Base-by-base conservation (phyloP, 306 rosid species). In the Pterocarpus santalinus region DNA sequence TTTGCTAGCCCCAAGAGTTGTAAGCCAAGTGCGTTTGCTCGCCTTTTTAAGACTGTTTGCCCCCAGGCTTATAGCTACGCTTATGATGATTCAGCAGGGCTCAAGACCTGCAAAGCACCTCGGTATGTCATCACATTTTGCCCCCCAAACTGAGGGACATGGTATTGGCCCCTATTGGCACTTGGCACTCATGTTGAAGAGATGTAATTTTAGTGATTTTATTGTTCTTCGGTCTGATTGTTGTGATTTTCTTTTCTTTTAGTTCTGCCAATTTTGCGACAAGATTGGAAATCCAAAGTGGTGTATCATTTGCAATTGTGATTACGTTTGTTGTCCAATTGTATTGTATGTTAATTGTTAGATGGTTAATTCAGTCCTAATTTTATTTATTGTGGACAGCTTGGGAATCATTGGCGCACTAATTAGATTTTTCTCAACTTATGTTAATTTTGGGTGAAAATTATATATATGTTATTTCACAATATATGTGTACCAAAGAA, bases 31-130 rank as follows among this genome's bases (percentile, higher is more conserved):
- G 80, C 72, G 12, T 91, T 88, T 83, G 80, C 85, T 28, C 86
- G 72, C 62, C 58, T 90, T 32, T 93, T 91, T 28, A 90, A 90
- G 90, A 86, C 89, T 17, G 22, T 84, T 41, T 90, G 97, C 51
- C 92, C 92, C 4, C 56, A 73, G 16, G 92, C 98, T 72, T 94
- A 89, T 77, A 88, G 90, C 36, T 91, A 86, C 41, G 90, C 97
- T 56, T 90, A 62, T 71, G 98, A 90, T 86, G 91, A 94, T 38
- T 75, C 84, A 0, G 15, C 92, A 0, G 91, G 82, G 72, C 92
- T 92, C 4, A 87, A 90, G 80, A 81, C 66, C 32, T 94, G 94
- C 73, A 87, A 53, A 74, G 91, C 95, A 43, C 52, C 83, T 51
- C 13, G 79, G 11, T 91, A 94, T 82, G 84, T 68, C 30, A 83